Evolutionary conservation across 495 filamentous ascomycete species (phyloP).

Genomic region (Trypethelium eluteriae): DNA sequence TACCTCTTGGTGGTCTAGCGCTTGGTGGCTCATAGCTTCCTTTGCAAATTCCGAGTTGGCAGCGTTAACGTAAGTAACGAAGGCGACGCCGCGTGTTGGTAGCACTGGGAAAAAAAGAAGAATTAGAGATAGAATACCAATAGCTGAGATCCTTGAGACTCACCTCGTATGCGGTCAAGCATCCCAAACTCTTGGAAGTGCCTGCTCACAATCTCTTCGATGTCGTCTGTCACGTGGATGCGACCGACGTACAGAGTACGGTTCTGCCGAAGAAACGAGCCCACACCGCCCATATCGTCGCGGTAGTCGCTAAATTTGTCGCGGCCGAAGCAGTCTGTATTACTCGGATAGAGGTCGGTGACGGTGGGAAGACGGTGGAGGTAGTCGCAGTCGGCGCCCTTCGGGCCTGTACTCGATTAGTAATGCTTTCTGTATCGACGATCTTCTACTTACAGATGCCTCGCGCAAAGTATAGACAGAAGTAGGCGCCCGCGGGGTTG

Average conservation of each 20-base stretch:
- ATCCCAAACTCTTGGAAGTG: conserved; percentile 95
- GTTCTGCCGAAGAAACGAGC: conserved; percentile 83
- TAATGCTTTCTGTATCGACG: too few species aligned
- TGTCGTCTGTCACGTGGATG: conserved; percentile 94
- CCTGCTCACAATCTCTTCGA: conserved; percentile 88
- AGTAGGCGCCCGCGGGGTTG: conserved; percentile 62
- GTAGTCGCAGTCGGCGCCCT: conserved; percentile 88
- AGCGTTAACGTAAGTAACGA: conserved; percentile 82
- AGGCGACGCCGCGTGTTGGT: conserved; percentile 82
- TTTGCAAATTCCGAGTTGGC: conserved; percentile 44
- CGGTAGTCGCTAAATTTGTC: conserved; percentile 83
- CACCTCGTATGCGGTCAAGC: conserved; percentile 55
- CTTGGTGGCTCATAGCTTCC: conserved; percentile 77
- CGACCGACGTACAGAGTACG: conserved; percentile 86
- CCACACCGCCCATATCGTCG: conserved; percentile 95
- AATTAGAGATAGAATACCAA: conserved; percentile 30
- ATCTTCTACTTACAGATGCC: conserved; percentile 50
- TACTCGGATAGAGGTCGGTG: conserved; percentile 78
- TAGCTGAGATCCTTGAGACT: conserved; percentile 25
- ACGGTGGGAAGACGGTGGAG: conserved; percentile 75
- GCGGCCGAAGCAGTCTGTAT: conserved; percentile 87
- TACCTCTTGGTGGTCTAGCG: conserved; percentile 78
- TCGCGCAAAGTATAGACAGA: conserved; percentile 85
- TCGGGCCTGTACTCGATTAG: conserved; percentile 39
- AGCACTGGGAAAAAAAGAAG: conserved; percentile 45